Evolutionary conservation across 768 basidiomycete species (phyloP).

Genomic region (Hypsizygus marmoreus): DNA sequence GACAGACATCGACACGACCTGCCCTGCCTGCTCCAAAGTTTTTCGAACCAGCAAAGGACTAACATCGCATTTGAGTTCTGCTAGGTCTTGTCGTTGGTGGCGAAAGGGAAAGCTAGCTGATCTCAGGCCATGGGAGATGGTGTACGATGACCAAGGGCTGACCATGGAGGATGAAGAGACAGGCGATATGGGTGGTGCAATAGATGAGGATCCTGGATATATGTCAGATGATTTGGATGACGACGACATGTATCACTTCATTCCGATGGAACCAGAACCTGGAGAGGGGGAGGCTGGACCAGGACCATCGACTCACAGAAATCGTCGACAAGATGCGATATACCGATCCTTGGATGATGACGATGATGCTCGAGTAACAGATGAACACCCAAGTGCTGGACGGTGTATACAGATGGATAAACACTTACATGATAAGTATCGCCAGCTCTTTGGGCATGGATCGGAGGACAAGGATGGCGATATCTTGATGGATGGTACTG

Average conservation of each 20-base stretch:
- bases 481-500: not conserved
- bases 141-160: not conserved
- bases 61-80: not conserved
- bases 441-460: not conserved
- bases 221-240: not conserved
- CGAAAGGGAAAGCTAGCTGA: not conserved
- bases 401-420: not conserved
- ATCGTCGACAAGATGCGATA: not conserved
- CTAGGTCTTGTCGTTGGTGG: not conserved
- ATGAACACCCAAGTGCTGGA: not conserved
- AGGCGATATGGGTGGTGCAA: too few relatives aligned
- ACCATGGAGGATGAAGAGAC: not conserved
- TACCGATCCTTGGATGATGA: not conserved
- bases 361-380: not conserved
- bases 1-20: not conserved
- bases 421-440: not conserved
- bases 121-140: not conserved
- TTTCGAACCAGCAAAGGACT: not conserved
- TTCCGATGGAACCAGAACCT: not conserved
- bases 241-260: not conserved
- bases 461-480: not conserved
- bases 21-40: not conserved
- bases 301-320: not conserved
- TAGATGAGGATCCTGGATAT: not conserved
- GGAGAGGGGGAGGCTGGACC: not conserved